phyloP scores from a whole-genome alignment of 257 asterid genomes.

The Solanum bukasovii region DNA sequence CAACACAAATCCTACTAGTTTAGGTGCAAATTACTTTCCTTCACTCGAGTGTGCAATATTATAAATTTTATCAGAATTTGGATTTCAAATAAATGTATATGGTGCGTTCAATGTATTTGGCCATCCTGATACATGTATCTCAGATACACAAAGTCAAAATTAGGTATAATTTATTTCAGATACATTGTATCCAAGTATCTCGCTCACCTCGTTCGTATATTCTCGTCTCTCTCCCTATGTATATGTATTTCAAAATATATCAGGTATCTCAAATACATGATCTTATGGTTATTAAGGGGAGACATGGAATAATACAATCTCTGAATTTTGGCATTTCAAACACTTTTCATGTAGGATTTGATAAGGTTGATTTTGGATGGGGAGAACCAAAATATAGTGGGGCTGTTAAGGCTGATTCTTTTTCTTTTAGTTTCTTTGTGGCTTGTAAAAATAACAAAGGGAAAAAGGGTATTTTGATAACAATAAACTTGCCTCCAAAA shows the following conservation, averaged over 20 bases:
- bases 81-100: too few relatives aligned
- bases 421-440: neutral
- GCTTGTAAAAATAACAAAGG: neutral
- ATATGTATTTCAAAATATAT: too few relatives aligned
- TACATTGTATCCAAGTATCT: too few relatives aligned
- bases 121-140: too few relatives aligned
- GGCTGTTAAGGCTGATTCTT: neutral
- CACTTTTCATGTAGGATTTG: neutral
- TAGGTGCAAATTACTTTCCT: too few relatives aligned
- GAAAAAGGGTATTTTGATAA: neutral
- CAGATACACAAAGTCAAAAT: too few relatives aligned
- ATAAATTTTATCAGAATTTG: too few relatives aligned
- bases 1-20: too few relatives aligned
- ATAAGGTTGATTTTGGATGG: constrained; percentile 8
- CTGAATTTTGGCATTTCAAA: neutral
- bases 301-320: neutral
- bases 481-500: neutral
- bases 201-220: accelerated
- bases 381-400: constrained; percentile 3
- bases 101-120: too few relatives aligned
- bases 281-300: constrained; percentile 7
- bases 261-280: neutral
- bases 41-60: too few relatives aligned
- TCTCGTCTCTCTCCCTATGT: too few relatives aligned
- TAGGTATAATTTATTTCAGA: too few relatives aligned